Evolutionary conservation across 2,329 filamentous ascomycete genomes (phyloP).

Genomic region (Aspergillus pseudonomiae): DNA sequence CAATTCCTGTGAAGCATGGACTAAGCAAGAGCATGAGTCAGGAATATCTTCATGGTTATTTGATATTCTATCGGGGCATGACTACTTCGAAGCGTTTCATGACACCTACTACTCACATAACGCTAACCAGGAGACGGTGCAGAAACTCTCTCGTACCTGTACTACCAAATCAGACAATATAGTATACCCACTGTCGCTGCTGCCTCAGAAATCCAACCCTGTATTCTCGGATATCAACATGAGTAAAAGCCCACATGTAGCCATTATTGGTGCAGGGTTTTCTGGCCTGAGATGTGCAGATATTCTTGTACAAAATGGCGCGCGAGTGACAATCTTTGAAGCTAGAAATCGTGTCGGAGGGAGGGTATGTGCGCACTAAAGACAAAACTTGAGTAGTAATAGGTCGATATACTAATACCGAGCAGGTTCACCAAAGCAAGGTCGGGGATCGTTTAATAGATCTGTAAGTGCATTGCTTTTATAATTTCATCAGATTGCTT

Average conservation of each 20-base stretch:
- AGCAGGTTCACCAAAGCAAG: constrained; percentile 54
- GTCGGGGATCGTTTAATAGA: constrained; percentile 57
- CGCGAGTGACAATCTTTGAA: constrained; percentile 63
- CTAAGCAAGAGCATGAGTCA: too few relatives aligned
- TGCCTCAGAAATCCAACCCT: neutral
- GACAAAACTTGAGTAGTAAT: neutral
- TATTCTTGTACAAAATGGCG: constrained; percentile 57
- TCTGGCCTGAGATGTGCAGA: constrained; percentile 63
- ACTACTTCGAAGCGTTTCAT: too few relatives aligned
- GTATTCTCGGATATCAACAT: constrained; percentile 20
- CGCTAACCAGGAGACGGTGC: too few relatives aligned
- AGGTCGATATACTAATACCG: constrained; percentile 13
- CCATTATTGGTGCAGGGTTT: constrained; percentile 63
- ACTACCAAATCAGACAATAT: too few relatives aligned
- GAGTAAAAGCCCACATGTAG: constrained; percentile 53
- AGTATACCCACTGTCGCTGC: neutral
- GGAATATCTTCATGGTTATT: too few relatives aligned
- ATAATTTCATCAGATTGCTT: too few relatives aligned
- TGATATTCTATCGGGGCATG: too few relatives aligned
- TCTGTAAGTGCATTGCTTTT: constrained; percentile 47
- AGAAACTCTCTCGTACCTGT: too few relatives aligned
- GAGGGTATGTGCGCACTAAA: constrained; percentile 45
- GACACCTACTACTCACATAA: too few relatives aligned
- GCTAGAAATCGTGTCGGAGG: constrained; percentile 62
- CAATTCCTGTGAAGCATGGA: too few relatives aligned